A percentile compares a stretch with the other conserved stretches of the same genome.
phyloP scores from a whole-genome alignment of 768 basidiomycete species.

The Solioccasus polychromus region DNA sequence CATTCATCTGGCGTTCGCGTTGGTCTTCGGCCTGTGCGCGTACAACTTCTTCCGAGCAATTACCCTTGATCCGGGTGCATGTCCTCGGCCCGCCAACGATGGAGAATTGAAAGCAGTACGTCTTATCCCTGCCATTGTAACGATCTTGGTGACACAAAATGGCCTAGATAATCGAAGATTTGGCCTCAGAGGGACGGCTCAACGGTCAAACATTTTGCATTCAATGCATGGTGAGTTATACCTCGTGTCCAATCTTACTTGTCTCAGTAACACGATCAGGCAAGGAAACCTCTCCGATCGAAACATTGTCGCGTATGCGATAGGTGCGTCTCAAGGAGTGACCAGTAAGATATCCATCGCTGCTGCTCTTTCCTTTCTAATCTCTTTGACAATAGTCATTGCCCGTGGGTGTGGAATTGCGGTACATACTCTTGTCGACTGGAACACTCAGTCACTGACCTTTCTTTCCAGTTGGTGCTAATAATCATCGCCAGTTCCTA shows the following conservation, averaged over 20 bases:
- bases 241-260: background rate
- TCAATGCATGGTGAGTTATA: constrained; percentile 74
- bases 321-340: constrained; percentile 83
- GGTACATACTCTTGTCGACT: constrained; percentile 47
- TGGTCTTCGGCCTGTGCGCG: constrained; percentile 65
- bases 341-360: constrained; percentile 66
- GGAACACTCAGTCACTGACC: background rate
- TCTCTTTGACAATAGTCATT: constrained; percentile 58
- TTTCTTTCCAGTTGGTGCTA: constrained; percentile 65
- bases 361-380: constrained; percentile 1
- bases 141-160: background rate
- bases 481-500: constrained; percentile 95
- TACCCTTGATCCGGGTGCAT: constrained; percentile 85
- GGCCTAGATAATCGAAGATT: constrained; percentile 78
- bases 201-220: constrained; percentile 98
- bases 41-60: constrained; percentile 93
- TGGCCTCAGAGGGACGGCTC: constrained; percentile 81
- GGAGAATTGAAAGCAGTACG: constrained; percentile 84
- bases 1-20: constrained; percentile 72
- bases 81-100: constrained; percentile 77
- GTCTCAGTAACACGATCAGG: constrained; percentile 37
- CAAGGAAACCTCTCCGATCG: constrained; percentile 86
- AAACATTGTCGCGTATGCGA: constrained; percentile 95
- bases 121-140: constrained; percentile 1
- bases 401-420: constrained; percentile 99